Base-by-base conservation (phyloP, 2,329 filamentous ascomycete species). In the Zymoseptoria ardabiliae region DNA sequence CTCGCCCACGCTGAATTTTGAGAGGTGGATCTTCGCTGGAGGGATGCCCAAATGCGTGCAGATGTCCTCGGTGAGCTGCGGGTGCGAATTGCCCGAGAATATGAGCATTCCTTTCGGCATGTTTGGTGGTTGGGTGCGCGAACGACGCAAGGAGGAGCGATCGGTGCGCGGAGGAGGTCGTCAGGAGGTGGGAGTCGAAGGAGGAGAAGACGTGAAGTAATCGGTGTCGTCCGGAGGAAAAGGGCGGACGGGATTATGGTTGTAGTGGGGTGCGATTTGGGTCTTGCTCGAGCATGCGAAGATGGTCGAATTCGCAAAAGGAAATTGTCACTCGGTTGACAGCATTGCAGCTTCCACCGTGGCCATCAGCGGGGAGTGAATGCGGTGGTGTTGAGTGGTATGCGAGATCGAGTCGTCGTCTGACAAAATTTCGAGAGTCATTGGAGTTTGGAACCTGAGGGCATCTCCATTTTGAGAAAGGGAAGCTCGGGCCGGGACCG, bases 91-190 rank as follows among this genome's bases (percentile, higher is more conserved):
- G 62, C 94, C 93, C 68, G 92, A 91, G 65, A 99, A 86, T 63
- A 99, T 84, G 71, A 96, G 90, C 66, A 99, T 91, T 75, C 96
- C 96, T 75, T 92, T 88, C 67, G 97, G 92, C 91, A 97, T 96
- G 2, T 55, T 73, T 54, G 54, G 41, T 45, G 49, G 55, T 54
- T n/a, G 58, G 8, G 48, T 51, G 25, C 21, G 55, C 7, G 30
- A 5, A 50, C 7, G 48, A 30, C 19, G n/a, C 21, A 10, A n/a
- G 9, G 53, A 21, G 19, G 53, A 22, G 21, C 4, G 7, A 20
- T 28, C 25, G 28, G 50, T 53, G 35, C 9, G 35, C 23, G 23
- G 3, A 20, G n/a, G n/a, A 25, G 50, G 35, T 45, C 35, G 35
- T 45, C 17, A 30, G 28, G 6, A 8, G 28, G 28, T 4, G 28